Base-by-base conservation (phyloP, 2,329 filamentous ascomycete species). In the Epichloe baconii region DNA sequence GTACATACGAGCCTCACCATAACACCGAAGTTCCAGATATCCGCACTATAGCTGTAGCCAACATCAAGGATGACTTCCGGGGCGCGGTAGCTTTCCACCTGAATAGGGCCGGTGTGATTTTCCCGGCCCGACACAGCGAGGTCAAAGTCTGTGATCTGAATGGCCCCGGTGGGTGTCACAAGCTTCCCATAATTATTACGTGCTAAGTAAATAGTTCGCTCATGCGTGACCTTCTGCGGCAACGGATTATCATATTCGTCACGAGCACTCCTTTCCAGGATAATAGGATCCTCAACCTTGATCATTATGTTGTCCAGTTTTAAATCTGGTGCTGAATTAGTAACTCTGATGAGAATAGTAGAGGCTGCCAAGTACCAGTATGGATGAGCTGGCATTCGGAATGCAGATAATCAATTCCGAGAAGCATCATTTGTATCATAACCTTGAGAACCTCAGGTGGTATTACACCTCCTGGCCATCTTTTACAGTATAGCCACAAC, bases 21-120 rank as follows among this genome's bases (percentile, higher is more conserved):
- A 3, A 53, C 55, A 0, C 58, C 59, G 1, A 59, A 54, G 21
- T 56, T 62, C 56, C 57, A 61, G 15, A 62, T 57, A 17, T 62
- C 57, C 0, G 55, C 47, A 1, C 53, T 54, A 15, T 49, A 60
- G 2, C 45, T 52, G 11, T 53, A 60, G 0, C 58, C 59, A 5
- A 53, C 47, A 41, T 60, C 44, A n/a, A 59, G 52, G 0, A 60
- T 56, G 3, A 59, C 56, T 41, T 59, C 58, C 23, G 57, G 57
- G 1, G 59, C 55, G 14, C 57, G 55, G 21, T 58, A 59, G 4
- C 46, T 37, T 34, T 58, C 54, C 6, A 40, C 52, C 11, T 58
- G 52, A 5, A 59, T 59, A 2, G 51, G 51, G 40, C 54, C 55
- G 0, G 4, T 52, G 12, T 58, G 49, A 0, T 12, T 31, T 36